Evolutionary conservation across 495 filamentous ascomycete species (phyloP), one percentile per base, ranked within the genome.

Genomic region (Xylaria longipes): DNA sequence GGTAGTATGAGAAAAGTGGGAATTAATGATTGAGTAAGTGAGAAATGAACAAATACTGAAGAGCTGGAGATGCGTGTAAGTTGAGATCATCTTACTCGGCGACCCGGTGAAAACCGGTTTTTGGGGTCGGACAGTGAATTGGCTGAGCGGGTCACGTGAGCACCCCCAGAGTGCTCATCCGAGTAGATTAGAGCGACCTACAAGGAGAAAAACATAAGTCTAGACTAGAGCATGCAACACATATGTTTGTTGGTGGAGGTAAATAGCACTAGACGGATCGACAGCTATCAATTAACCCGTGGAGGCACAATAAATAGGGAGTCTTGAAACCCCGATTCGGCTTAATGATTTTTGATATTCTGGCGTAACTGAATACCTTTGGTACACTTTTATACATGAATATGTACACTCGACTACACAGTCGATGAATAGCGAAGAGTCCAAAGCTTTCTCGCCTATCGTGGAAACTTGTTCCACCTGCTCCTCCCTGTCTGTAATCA

Each of bases 391-490:
- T 48, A 75, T 73, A 73, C 71, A 76, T 71, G 46, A 64, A 70
- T 76, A 76, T 73, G 62, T 80, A 78, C 77, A 79, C 31, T 73
- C 72, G 69, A 69, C 60, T 76, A 73, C 50, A 72, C 17, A 54
- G 65, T 60, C 45, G 61, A 71, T 67, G 56, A 72, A 74, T 48
- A 37, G 35, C 25, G 35, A 46, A 33, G 20, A 35, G 9, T 3
- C 25, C 22, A 31, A 25, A 8, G n/a, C 20, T 15, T 46, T 58
- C 57, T 72, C 43, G 68, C 65, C 80, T 81, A 91, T 85, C 85
- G 94, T 75, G 96, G 96, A 88, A 89, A 99, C 80, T 94, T 93
- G 83, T 90, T 94, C 96, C 95, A 97, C 64, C 92, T 93, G 80
- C 89, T 85, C 76, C 92, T 94, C 81, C 95, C 95, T 83, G 89